Evolutionary conservation across 2,329 filamentous ascomycete genomes (phyloP).

Genomic region (Sclerotinia glacialis): DNA sequence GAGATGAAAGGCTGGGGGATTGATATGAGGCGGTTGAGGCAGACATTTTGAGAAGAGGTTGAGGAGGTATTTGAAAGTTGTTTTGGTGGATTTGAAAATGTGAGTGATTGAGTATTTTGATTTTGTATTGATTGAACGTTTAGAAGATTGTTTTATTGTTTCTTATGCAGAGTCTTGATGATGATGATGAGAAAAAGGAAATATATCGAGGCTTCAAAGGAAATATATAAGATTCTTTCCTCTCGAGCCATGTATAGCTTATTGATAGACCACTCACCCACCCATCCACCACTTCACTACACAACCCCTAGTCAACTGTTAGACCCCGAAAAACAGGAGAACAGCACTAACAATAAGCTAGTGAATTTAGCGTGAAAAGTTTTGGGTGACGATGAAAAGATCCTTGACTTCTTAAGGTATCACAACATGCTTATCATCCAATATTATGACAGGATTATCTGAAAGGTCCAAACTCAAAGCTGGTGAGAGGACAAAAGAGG

Average conservation of each 20-base stretch:
- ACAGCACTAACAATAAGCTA: neutral
- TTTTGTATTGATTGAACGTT: neutral
- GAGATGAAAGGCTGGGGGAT: neutral
- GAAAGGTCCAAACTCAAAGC: neutral
- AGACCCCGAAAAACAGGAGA: constrained; percentile 10
- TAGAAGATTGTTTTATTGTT: neutral
- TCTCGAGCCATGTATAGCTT: neutral
- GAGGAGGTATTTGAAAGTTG: neutral
- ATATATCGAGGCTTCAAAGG: neutral
- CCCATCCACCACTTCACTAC: too few relatives aligned
- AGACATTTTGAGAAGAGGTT: constrained; percentile 10
- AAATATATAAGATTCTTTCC: constrained; percentile 6
- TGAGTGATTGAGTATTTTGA: too few relatives aligned
- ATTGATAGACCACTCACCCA: neutral
- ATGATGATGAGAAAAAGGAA: neutral
- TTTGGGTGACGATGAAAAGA: neutral
- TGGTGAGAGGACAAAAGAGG: neutral
- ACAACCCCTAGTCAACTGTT: neutral
- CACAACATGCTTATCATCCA: constrained; percentile 13
- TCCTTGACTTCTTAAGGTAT: neutral
- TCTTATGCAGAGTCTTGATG: neutral
- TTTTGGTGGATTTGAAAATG: too few relatives aligned
- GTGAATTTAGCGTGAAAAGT: neutral
- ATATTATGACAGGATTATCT: neutral
- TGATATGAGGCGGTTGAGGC: neutral